Percentiles rank a stretch among this genome's conserved stretches.
phyloP scores from a whole-genome alignment of 73 alveolate species.

The Stentor coeruleus region DNA sequence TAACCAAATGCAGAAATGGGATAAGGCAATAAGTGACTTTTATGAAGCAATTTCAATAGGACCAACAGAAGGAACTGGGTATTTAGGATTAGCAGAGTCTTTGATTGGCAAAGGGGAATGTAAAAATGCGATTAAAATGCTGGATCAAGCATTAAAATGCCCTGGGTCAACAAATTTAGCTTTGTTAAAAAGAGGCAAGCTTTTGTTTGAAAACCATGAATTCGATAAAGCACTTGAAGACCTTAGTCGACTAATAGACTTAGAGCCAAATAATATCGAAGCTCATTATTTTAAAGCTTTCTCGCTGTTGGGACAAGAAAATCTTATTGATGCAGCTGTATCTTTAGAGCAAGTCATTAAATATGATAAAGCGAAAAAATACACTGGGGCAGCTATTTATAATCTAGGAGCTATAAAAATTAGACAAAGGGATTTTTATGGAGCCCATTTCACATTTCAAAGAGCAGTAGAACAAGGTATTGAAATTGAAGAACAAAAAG shows the following conservation, averaged over 20 bases:
- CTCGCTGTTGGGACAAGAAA: slow-evolving; percentile 21
- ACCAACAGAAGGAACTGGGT: background rate
- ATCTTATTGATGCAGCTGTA: slow-evolving; percentile 37
- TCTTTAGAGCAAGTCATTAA: slow-evolving; percentile 52
- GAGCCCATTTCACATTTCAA: background rate
- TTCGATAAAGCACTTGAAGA: slow-evolving; percentile 38
- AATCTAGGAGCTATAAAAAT: slow-evolving; percentile 44
- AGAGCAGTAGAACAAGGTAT: background rate
- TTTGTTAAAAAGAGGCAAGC: slow-evolving; percentile 35
- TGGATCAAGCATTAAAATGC: slow-evolving; percentile 34
- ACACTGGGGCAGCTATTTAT: slow-evolving; percentile 40
- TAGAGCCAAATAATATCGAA: slow-evolving; percentile 37
- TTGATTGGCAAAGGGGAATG: slow-evolving; percentile 17
- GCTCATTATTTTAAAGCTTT: slow-evolving; percentile 51
- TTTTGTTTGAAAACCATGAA: slow-evolving; percentile 33
- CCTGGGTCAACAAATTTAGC: slow-evolving; percentile 41
- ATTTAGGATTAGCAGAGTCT: background rate
- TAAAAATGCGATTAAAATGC: slow-evolving; percentile 40
- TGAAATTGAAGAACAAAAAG: slow-evolving; percentile 17
- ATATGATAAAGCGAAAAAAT: slow-evolving; percentile 36
- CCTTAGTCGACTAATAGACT: slow-evolving; percentile 27
- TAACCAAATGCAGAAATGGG: background rate
- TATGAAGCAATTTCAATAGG: background rate
- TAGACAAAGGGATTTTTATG: slow-evolving; percentile 16
- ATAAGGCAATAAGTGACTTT: slow-evolving; percentile 8